These are phyloP conservation scores for Warburgia ugandensis DNA, from an alignment of 164 flowering plant genomes.

Conservation along the genomic window DNA sequence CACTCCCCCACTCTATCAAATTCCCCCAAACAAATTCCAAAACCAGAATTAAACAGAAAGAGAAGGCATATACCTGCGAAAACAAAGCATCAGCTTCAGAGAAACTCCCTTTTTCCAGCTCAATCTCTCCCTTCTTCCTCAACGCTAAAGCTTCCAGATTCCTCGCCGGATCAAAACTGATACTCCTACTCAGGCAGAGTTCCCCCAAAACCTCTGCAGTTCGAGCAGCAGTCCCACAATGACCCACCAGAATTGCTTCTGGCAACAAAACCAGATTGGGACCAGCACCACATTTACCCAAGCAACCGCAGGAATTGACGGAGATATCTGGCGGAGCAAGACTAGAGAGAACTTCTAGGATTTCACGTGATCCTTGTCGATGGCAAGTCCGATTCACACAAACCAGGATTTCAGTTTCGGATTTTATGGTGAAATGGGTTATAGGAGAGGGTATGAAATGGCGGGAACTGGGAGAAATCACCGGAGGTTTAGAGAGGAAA, in stretches of 20 bases:
- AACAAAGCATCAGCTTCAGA: slow-evolving; percentile 44
- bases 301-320: slow-evolving; percentile 74
- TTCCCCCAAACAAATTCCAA: background rate
- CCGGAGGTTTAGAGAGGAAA: no score
- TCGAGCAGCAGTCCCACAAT: slow-evolving; percentile 49
- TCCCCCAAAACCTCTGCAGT: slow-evolving; percentile 39
- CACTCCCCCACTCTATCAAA: background rate
- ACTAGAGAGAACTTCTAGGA: slow-evolving; percentile 48
- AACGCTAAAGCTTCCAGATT: slow-evolving; percentile 58
- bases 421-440: no score
- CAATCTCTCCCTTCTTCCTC: slow-evolving; percentile 67
- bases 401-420: slow-evolving; percentile 51
- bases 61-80: slow-evolving; percentile 42
- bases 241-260: slow-evolving; percentile 32
- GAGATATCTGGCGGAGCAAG: slow-evolving; percentile 52
- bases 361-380: slow-evolving; percentile 62
- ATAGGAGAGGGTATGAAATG: no score
- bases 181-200: slow-evolving; percentile 19
- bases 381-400: slow-evolving; percentile 73
- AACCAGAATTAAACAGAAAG: background rate
- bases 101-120: slow-evolving; percentile 35
- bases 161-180: slow-evolving; percentile 17
- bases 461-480: no score
- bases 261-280: slow-evolving; percentile 78
- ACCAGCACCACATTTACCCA: slow-evolving; percentile 84